Conservation (phyloP, 345 rosid genomes). For the Raphanus raphanistrum region DNA sequence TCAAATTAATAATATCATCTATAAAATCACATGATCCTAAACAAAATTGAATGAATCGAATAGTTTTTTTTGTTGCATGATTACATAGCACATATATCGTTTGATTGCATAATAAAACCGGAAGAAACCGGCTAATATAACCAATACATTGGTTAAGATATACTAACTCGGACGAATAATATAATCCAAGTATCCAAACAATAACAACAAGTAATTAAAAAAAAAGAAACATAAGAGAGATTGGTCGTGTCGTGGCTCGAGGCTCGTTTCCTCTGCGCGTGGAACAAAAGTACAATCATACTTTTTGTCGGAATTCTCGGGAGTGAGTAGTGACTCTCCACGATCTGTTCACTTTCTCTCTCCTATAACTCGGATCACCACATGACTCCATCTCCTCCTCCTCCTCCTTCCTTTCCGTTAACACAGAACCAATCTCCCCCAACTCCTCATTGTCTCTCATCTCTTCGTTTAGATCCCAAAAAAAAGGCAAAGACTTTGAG, state of each 20-base stretch:
- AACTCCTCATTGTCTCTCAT: neutral
- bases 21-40: neutral
- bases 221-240: neutral
- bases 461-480: neutral
- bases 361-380: slow-evolving; percentile 64
- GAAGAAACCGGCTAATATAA: neutral
- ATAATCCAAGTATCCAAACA: neutral
- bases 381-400: slow-evolving; percentile 47
- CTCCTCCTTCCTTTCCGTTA: slow-evolving; percentile 5
- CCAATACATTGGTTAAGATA: neutral
- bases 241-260: slow-evolving; percentile 34
- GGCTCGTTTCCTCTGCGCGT: slow-evolving; percentile 33
- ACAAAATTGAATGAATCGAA: neutral
- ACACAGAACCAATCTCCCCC: slow-evolving; percentile 23
- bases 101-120: neutral
- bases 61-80: neutral
- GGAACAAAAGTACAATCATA: slow-evolving; percentile 28
- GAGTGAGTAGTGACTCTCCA: slow-evolving; percentile 31
- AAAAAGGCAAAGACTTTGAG: neutral
- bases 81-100: neutral
- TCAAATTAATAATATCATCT: neutral
- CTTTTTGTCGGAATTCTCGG: slow-evolving; percentile 18
- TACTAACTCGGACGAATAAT: neutral
- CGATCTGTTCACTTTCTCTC: slow-evolving; percentile 3
- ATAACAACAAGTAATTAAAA: neutral